These are phyloP conservation scores for Penicillium samsonianum DNA, from an alignment of 495 filamentous ascomycete genomes.

Conservation along the genomic window DNA sequence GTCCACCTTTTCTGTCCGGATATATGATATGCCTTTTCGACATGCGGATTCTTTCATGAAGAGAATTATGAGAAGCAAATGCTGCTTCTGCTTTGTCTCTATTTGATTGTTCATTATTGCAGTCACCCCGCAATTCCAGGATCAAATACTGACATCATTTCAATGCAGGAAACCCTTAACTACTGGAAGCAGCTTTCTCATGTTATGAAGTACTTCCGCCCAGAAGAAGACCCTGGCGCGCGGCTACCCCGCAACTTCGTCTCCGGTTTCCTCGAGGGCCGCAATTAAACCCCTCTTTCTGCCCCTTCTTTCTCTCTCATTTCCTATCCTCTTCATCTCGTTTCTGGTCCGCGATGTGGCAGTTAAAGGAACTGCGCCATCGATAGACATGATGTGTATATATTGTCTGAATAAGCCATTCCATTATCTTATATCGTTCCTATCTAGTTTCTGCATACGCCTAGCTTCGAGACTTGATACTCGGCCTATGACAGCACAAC, in stretches of 20 bases:
- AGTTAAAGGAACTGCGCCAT: constrained; percentile 23
- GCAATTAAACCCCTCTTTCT: constrained; percentile 39
- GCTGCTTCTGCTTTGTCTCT: neutral
- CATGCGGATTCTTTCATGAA: neutral
- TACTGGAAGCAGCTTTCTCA: constrained; percentile 98
- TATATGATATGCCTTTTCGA: neutral
- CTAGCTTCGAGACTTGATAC: neutral
- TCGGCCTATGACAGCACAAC: neutral
- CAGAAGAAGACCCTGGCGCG: constrained; percentile 79
- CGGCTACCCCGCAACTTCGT: constrained; percentile 86
- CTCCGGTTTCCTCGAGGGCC: constrained; percentile 82
- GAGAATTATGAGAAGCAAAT: neutral
- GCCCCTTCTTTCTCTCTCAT: constrained; percentile 20
- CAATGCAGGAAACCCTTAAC: constrained; percentile 86
- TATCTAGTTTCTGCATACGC: neutral
- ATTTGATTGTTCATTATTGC: neutral
- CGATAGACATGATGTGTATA: constrained; percentile 46
- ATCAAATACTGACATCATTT: constrained; percentile 7
- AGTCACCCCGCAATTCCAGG: neutral
- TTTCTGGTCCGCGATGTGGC: constrained; percentile 29
- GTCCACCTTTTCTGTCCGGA: neutral
- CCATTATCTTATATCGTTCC: constrained; percentile 14
- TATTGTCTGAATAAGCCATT: constrained; percentile 44
- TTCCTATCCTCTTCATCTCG: constrained; percentile 26
- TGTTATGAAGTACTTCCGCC: constrained; percentile 94